Conservation (phyloP, 148 eudicot genomes). For the Arctostaphylos glauca region DNA sequence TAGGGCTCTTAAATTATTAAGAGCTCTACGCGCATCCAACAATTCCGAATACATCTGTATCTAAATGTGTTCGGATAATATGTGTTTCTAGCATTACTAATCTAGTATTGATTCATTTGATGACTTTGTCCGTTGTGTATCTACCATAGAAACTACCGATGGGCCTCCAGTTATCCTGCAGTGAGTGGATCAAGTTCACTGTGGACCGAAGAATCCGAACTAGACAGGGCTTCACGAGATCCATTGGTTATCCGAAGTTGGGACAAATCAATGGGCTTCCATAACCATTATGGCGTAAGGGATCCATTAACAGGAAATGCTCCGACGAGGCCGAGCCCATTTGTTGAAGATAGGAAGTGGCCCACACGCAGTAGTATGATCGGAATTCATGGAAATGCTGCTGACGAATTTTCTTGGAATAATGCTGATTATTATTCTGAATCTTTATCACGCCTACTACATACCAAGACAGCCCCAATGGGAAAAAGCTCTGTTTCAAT, state of each 20-base stretch:
- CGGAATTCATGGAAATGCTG: constrained; percentile 10
- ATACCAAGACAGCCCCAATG: constrained; percentile 5
- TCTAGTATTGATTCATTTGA: background rate
- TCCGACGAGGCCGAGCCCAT: constrained; percentile 25
- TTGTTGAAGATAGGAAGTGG: constrained; percentile 38
- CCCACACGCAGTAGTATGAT: constrained; percentile 19
- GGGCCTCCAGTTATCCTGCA: constrained; percentile 2
- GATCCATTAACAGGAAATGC: constrained; percentile 4
- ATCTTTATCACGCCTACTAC: background rate
- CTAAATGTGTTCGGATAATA: no score
- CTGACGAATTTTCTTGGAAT: background rate
- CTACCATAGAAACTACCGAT: background rate
- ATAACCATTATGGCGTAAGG: background rate
- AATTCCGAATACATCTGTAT: no score
- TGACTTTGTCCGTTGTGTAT: background rate
- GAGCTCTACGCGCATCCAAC: no score
- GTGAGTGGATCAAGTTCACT: constrained; percentile 7
- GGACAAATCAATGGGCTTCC: background rate
- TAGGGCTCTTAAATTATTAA: no score
- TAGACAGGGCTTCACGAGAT: background rate
- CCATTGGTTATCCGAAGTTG: background rate
- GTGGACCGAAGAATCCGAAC: constrained; percentile 12
- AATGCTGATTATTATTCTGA: background rate
- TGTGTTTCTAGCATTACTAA: no score
- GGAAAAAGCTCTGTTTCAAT: background rate